Conservation (phyloP, 306 rosid genomes). For the Vigna reflexopilosa region DNA sequence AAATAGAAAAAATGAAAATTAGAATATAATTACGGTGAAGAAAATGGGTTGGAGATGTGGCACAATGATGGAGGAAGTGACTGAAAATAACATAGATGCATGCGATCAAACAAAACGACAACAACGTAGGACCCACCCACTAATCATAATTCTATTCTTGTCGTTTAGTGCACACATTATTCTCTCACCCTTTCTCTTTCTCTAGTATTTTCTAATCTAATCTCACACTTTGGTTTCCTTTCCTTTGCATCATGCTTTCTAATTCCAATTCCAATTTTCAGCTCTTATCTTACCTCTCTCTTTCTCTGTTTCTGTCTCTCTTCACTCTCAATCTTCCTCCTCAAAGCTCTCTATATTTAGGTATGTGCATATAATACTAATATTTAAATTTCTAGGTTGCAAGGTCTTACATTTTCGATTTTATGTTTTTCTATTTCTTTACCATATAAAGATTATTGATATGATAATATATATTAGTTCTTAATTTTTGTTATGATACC, state of each 20-base stretch:
- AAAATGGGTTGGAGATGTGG: background rate
- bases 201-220: background rate
- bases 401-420: background rate
- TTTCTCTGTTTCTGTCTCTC: constrained; percentile 15
- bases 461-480: background rate
- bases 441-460: background rate
- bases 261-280: background rate
- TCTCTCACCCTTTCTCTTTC: constrained; percentile 1
- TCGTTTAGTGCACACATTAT: constrained; percentile 3
- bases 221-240: constrained; percentile 12
- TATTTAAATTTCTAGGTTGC: background rate
- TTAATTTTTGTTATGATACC: constrained; percentile 10
- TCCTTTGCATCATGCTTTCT: background rate
- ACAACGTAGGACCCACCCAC: constrained; percentile 44
- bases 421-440: background rate
- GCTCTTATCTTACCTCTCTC: background rate
- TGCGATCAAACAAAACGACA: constrained; percentile 46
- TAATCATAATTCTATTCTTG: constrained; percentile 36
- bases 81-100: constrained; percentile 33
- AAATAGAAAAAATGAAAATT: background rate
- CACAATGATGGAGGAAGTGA: constrained; percentile 35
- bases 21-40: background rate
- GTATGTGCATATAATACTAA: constrained; percentile 21
- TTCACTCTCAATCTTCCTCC: background rate
- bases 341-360: background rate